A percentile compares a stretch with the other conserved stretches of the same genome.
These are phyloP conservation scores for Fonsecaea multimorphosa DNA, from an alignment of 2,329 filamentous ascomycete genomes.

Conservation along the genomic window DNA sequence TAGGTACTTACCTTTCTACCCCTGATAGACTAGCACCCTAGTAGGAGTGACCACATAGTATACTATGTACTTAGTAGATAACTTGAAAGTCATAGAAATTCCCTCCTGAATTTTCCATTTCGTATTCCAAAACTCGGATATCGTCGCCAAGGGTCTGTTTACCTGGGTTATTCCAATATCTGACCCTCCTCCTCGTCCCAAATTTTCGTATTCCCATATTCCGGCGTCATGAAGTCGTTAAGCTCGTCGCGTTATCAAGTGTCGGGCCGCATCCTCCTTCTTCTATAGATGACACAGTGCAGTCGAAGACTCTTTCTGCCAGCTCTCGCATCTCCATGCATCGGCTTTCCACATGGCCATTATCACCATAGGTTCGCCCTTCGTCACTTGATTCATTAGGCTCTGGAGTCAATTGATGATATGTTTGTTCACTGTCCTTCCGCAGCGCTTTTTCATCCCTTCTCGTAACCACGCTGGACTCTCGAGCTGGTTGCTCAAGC, in stretches of 20 bases:
- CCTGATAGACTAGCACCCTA: no score
- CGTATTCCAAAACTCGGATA: not conserved
- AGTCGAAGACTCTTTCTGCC: not conserved
- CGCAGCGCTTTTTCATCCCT: not conserved
- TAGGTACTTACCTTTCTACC: no score
- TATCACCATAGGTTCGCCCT: not conserved
- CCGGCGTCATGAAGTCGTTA: not conserved
- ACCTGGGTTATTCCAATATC: not conserved
- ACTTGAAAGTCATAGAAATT: not conserved
- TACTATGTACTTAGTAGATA: no score
- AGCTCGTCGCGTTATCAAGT: slow-evolving; percentile 2
- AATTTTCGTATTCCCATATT: slow-evolving; percentile 1
- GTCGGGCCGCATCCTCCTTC: not conserved
- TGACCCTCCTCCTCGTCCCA: not conserved
- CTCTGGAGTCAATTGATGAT: slow-evolving; percentile 1
- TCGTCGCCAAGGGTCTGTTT: not conserved
- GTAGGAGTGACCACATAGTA: no score
- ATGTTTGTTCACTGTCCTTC: not conserved
- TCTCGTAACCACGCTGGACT: not conserved
- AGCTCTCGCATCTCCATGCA: not conserved
- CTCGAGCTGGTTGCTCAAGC: not conserved
- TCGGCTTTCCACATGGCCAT: not conserved
- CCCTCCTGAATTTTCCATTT: not conserved
- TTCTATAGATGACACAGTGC: not conserved
- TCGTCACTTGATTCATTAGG: slow-evolving; percentile 6